A percentile compares a stretch with the other conserved stretches of the same genome.
Evolutionary conservation across 176 grass and related monocot genomes (phyloP).

Genomic region (sorghum (Sorghum bicolor)): DNA sequence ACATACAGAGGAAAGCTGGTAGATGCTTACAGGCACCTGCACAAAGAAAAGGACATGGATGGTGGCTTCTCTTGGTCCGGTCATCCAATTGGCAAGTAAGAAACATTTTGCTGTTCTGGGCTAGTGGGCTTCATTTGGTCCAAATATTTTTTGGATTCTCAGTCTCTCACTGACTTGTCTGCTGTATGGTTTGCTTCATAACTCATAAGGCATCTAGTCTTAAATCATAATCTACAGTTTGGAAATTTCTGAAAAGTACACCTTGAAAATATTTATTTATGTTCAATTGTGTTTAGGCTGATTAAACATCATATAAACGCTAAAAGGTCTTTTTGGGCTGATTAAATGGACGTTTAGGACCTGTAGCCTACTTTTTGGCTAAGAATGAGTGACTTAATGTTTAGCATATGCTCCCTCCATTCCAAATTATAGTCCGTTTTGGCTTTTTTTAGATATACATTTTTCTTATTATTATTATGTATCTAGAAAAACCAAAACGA

Average conservation of each 20-base stretch:
- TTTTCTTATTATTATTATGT: too few species aligned
- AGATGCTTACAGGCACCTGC: constrained; percentile 86
- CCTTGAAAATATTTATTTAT: constrained; percentile 9
- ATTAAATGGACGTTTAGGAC: not conserved
- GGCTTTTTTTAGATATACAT: not conserved
- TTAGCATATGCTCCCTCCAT: not conserved
- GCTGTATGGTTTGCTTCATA: constrained; percentile 9
- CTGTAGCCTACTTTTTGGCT: not conserved
- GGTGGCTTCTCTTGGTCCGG: constrained; percentile 86
- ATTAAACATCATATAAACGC: not conserved
- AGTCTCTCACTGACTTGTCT: not conserved
- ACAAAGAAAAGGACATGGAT: constrained; percentile 92
- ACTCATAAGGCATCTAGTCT: not conserved
- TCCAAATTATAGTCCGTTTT: not conserved
- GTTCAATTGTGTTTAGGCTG: not conserved
- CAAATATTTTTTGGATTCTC: not conserved
- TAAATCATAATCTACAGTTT: constrained; percentile 16
- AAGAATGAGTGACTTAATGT: not conserved
- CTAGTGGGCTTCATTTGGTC: constrained; percentile 7
- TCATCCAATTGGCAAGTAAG: constrained; percentile 97
- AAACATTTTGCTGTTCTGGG: constrained; percentile 11
- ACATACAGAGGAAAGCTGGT: constrained; percentile 85
- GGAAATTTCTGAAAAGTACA: not conserved
- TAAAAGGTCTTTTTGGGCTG: not conserved
- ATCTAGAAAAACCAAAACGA: not conserved